A percentile compares a stretch with the other conserved stretches of the same genome.
Conservation (phyloP, 2,329 filamentous ascomycete genomes). For the Colletotrichum sp. region DNA sequence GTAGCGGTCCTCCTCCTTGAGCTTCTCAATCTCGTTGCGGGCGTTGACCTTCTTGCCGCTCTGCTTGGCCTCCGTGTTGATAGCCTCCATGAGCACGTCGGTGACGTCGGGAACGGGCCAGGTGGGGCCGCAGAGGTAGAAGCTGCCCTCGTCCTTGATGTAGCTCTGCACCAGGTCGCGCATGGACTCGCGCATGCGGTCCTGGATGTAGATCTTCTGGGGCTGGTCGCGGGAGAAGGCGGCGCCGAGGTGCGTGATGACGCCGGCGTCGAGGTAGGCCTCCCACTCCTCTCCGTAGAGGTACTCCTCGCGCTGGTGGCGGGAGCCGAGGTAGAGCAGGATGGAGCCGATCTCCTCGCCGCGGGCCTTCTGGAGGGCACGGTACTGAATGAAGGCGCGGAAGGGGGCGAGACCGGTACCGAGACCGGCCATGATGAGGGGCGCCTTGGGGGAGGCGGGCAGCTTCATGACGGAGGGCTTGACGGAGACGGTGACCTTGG, state of each 20-base stretch:
- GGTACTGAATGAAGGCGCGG: constrained; percentile 98
- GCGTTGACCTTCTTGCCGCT: constrained; percentile 82
- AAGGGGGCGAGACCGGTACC: constrained; percentile 98
- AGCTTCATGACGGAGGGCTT: constrained; percentile 99
- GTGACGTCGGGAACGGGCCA: constrained; percentile 99
- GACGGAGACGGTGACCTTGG: constrained; percentile 87
- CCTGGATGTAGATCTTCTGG: constrained; percentile 99
- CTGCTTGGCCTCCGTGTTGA: constrained; percentile 74
- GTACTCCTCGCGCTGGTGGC: constrained; percentile 98
- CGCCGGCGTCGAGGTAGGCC: constrained; percentile 92
- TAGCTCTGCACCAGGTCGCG: constrained; percentile 85
- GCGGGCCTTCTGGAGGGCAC: constrained; percentile 96
- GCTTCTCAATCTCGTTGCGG: constrained; percentile 90
- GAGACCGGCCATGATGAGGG: constrained; percentile 98
- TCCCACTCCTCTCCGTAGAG: constrained; percentile 99
- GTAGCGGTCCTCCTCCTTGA: constrained; percentile 95
- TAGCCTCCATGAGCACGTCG: constrained; percentile 90
- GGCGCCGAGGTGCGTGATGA: constrained; percentile 90
- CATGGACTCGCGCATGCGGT: constrained; percentile 91
- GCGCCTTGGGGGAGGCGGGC: constrained; percentile 84
- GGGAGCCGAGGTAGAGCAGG: constrained; percentile 93
- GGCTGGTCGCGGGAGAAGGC: constrained; percentile 97
- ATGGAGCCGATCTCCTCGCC: constrained; percentile 94
- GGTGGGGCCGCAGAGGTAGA: constrained; percentile 97
- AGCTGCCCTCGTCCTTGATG: constrained; percentile 84